Percentiles rank a stretch among this genome's conserved stretches.
Conservation (phyloP, 2,329 filamentous ascomycete genomes). For the Didymella exigua region DNA sequence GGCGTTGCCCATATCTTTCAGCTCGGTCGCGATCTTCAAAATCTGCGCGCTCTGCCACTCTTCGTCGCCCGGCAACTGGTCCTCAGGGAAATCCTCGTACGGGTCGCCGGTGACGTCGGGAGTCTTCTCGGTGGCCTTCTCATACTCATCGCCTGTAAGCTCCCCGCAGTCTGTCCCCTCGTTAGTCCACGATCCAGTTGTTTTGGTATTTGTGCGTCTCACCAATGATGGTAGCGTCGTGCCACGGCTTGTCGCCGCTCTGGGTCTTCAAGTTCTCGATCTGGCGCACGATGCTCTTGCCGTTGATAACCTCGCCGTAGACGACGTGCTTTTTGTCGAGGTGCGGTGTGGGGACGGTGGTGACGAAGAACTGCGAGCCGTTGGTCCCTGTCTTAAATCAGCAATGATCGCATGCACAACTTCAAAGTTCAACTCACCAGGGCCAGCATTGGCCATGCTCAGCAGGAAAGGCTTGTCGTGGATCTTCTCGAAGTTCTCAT, state of each 20-base stretch:
- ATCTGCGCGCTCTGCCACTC: constrained; percentile 71
- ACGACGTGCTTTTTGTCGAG: constrained; percentile 97
- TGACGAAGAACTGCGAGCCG: constrained; percentile 97
- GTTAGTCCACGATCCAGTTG: not conserved
- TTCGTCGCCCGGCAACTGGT: constrained; percentile 63
- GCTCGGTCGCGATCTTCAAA: constrained; percentile 77
- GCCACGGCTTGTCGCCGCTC: constrained; percentile 75
- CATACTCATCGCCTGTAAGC: constrained; percentile 73
- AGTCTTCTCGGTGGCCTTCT: constrained; percentile 68
- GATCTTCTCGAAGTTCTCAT: constrained; percentile 92
- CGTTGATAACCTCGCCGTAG: constrained; percentile 90
- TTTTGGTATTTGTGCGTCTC: constrained; percentile 5
- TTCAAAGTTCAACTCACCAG: constrained; percentile 62
- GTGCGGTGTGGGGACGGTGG: constrained; percentile 92
- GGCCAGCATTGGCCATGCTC: constrained; percentile 97
- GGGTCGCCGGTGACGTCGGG: constrained; percentile 84
- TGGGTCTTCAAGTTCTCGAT: constrained; percentile 83
- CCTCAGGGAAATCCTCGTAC: constrained; percentile 96
- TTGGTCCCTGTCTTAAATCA: constrained; percentile 72
- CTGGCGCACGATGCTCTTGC: constrained; percentile 87
- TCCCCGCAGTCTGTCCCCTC: constrained; percentile 76
- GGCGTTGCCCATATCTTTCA: constrained; percentile 91
- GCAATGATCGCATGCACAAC: not conserved
- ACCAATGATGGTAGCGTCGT: constrained; percentile 70
- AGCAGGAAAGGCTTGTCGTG: constrained; percentile 92